phyloP scores from a whole-genome alignment of 2,329 filamentous ascomycete species.

The Fusarium lyarnte region DNA sequence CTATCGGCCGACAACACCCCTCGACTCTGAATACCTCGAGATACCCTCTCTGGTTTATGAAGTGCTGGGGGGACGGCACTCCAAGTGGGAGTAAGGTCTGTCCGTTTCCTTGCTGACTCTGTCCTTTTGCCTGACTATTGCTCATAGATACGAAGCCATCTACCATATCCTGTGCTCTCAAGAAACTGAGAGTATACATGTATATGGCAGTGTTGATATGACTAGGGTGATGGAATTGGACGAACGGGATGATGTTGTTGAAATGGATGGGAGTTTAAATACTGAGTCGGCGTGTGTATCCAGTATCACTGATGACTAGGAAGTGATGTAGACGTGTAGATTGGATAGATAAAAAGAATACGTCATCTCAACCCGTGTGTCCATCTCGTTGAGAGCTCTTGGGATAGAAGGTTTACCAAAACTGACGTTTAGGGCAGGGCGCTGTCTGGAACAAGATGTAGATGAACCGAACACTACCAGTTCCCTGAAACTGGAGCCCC shows the following conservation, averaged over 20 bases:
- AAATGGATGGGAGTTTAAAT: neutral
- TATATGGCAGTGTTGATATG: slow-evolving; percentile 10
- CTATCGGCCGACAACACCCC: slow-evolving; percentile 15
- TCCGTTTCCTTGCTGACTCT: neutral
- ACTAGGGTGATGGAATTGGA: slow-evolving; percentile 13
- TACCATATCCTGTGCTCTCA: neutral
- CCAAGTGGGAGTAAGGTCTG: slow-evolving; percentile 19
- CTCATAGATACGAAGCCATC: slow-evolving; percentile 11
- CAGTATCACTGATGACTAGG: neutral
- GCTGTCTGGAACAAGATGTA: slow-evolving; percentile 29
- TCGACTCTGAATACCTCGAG: slow-evolving; percentile 16
- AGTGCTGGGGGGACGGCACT: slow-evolving; percentile 10
- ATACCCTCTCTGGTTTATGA: slow-evolving; percentile 20
- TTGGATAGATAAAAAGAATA: neutral
- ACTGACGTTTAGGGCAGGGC: neutral
- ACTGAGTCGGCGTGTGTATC: neutral
- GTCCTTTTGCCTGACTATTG: neutral
- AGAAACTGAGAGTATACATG: neutral
- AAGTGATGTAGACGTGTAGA: neutral
- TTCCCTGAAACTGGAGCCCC: slow-evolving; percentile 22
- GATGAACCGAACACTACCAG: slow-evolving; percentile 33
- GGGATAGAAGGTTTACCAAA: neutral
- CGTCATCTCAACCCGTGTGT: neutral
- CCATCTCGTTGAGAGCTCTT: neutral
- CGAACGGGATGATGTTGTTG: slow-evolving; percentile 3